phyloP scores from a whole-genome alignment of 2,329 filamentous ascomycete species.

The Trichoderma simmonsii region DNA sequence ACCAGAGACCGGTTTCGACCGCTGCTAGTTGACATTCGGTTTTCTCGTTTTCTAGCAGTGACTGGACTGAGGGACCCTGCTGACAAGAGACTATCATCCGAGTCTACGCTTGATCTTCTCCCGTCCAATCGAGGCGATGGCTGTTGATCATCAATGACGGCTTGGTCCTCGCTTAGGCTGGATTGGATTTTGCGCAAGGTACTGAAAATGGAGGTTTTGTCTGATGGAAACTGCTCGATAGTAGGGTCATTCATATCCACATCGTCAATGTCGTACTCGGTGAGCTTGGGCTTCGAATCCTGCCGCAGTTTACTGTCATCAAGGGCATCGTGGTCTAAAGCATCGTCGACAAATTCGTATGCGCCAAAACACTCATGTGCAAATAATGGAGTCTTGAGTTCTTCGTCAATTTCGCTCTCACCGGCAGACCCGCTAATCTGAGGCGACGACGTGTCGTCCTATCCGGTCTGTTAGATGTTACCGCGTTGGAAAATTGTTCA shows the following conservation, averaged over 20 bases:
- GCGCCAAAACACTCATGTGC: conserved; percentile 46
- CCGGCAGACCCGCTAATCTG: conserved; percentile 14
- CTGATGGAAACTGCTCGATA: conserved; percentile 47
- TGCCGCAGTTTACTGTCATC: conserved; percentile 16
- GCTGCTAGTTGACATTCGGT: conserved; percentile 33
- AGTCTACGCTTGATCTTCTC: conserved; percentile 36
- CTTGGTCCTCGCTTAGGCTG: conserved; percentile 40
- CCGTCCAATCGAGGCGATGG: conserved; percentile 29
- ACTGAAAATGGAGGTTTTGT: conserved; percentile 43
- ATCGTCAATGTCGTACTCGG: conserved; percentile 15
- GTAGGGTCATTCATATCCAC: conserved; percentile 46
- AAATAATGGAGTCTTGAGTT: conserved; percentile 41
- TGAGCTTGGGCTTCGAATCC: conserved; percentile 21
- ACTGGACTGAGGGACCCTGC: conserved; percentile 36
- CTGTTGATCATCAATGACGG: conserved; percentile 36
- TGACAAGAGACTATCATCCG: conserved; percentile 36
- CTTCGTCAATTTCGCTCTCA: conserved; percentile 24
- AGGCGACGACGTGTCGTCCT: conserved; percentile 20
- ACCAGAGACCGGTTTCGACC: conserved; percentile 37
- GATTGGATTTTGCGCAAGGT: conserved; percentile 46
- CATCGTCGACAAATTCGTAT: conserved; percentile 36
- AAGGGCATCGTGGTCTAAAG: conserved; percentile 29
- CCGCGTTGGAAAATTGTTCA: neutral
- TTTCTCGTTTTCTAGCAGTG: conserved; percentile 32
- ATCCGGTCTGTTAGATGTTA: conserved; percentile 21